Conservation (phyloP, 805 yeast species). For the Kodamaea restingae region DNA sequence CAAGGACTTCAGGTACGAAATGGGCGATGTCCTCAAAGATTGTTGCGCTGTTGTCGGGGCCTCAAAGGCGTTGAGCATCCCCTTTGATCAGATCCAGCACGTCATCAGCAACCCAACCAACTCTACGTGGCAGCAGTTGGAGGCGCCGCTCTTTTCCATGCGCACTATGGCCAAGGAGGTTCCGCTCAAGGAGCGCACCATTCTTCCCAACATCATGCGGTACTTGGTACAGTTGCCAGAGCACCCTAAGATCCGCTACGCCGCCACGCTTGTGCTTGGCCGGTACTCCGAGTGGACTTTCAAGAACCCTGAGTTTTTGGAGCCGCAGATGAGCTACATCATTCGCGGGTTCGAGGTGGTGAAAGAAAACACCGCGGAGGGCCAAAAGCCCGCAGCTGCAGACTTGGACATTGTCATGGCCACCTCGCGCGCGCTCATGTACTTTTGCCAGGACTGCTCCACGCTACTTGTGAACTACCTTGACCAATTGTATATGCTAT, state of each 20-base stretch:
- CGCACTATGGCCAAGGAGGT: slow-evolving; percentile 95
- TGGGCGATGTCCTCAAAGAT: slow-evolving; percentile 97
- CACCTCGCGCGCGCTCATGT: slow-evolving; percentile 90
- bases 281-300: slow-evolving; percentile 95
- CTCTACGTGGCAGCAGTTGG: slow-evolving; percentile 78
- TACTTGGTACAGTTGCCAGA: slow-evolving; percentile 69
- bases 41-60: slow-evolving; percentile 91
- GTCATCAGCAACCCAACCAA: slow-evolving; percentile 26
- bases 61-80: slow-evolving; percentile 61
- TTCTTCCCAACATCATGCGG: slow-evolving; percentile 75
- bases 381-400: slow-evolving; percentile 9
- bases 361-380: slow-evolving; percentile 1
- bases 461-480: slow-evolving; percentile 57
- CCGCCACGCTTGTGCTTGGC: slow-evolving; percentile 91
- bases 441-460: slow-evolving; percentile 89
- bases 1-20: slow-evolving; percentile 88
- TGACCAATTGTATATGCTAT: slow-evolving; percentile 73
- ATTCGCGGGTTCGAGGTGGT: slow-evolving; percentile 57
- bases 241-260: slow-evolving; percentile 82
- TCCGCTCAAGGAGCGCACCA: slow-evolving; percentile 55
- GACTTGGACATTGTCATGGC: slow-evolving; percentile 63
- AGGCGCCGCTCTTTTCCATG: slow-evolving; percentile 84
- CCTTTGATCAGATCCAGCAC: slow-evolving; percentile 57
- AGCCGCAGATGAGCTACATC: slow-evolving; percentile 79
- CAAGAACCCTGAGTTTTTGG: slow-evolving; percentile 75